These are phyloP conservation scores for Rhodosporidiobolus sp. DNA, from an alignment of 768 basidiomycete genomes.

Conservation along the genomic window DNA sequence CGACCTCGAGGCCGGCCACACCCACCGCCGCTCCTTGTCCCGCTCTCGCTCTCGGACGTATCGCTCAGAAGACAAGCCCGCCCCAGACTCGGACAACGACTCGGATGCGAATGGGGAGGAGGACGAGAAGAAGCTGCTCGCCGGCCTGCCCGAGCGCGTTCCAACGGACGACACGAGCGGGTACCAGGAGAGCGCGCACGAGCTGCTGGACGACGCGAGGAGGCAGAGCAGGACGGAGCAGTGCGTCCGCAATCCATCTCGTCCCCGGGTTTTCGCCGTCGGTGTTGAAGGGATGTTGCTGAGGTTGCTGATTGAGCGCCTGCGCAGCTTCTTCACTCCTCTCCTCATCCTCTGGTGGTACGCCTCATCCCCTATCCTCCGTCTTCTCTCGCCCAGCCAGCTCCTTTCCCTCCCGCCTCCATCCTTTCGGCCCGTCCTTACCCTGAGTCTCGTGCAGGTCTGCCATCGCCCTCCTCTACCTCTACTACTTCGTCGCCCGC, in stretches of 20 bases:
- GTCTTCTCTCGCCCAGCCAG: too few species aligned
- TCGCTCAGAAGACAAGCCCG: too few species aligned
- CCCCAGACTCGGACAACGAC: neutral
- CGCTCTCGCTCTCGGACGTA: neutral
- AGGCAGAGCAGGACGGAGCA: constrained; percentile 15
- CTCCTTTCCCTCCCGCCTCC: neutral
- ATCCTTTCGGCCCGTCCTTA: neutral
- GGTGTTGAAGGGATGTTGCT: neutral
- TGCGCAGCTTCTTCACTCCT: neutral
- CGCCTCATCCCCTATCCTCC: neutral
- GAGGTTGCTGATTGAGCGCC: too few species aligned
- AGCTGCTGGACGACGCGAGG: constrained; percentile 16
- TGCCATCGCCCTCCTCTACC: constrained; percentile 13
- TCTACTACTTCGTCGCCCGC: constrained; percentile 23
- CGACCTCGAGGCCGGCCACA: neutral
- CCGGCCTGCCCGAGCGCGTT: constrained; percentile 12
- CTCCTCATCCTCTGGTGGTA: neutral
- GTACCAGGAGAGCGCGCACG: constrained; percentile 16
- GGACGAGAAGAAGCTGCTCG: neutral
- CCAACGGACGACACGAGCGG: constrained; percentile 33
- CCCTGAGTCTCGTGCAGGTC: constrained; percentile 6
- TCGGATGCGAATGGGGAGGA: neutral
- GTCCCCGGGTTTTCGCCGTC: neutral
- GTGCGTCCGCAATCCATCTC: neutral
- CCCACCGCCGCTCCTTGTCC: neutral